A percentile compares a stretch with the other conserved stretches of the same genome.
Conservation (phyloP, 2,329 filamentous ascomycete genomes). For the Penicillium griseofulvum region DNA sequence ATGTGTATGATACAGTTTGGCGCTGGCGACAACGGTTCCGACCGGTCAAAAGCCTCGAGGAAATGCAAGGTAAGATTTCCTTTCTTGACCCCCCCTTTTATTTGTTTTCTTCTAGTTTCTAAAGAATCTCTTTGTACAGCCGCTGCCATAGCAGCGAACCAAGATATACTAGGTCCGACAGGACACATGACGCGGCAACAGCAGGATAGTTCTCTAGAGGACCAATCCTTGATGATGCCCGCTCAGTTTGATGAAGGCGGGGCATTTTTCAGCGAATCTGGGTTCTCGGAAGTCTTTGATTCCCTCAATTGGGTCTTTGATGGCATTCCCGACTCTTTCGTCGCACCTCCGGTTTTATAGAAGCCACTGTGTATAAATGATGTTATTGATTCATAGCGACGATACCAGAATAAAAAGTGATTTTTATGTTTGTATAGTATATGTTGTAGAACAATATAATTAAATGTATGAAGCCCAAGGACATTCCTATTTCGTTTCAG, state of each 20-base stretch:
- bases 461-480: too few relatives aligned
- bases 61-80: constrained; percentile 62
- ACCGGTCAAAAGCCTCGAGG: constrained; percentile 58
- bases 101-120: constrained; percentile 16
- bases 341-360: constrained; percentile 37
- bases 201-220: constrained; percentile 32
- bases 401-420: constrained; percentile 16
- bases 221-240: constrained; percentile 32
- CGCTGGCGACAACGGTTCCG: constrained; percentile 65
- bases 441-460: too few relatives aligned
- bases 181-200: constrained; percentile 30
- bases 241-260: constrained; percentile 37
- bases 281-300: constrained; percentile 75
- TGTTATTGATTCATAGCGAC: constrained; percentile 9
- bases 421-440: not conserved
- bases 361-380: not conserved
- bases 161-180: constrained; percentile 32
- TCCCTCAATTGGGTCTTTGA: constrained; percentile 91
- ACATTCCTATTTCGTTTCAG: not conserved
- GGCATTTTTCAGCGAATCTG: constrained; percentile 42
- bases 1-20: constrained; percentile 66
- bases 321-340: constrained; percentile 66
- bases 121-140: constrained; percentile 11
- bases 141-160: constrained; percentile 34
- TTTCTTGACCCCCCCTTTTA: not conserved